Percentiles rank a stretch among this genome's conserved stretches.
Conservation (phyloP, 306 rosid species). For the Quillaja saponaria region DNA sequence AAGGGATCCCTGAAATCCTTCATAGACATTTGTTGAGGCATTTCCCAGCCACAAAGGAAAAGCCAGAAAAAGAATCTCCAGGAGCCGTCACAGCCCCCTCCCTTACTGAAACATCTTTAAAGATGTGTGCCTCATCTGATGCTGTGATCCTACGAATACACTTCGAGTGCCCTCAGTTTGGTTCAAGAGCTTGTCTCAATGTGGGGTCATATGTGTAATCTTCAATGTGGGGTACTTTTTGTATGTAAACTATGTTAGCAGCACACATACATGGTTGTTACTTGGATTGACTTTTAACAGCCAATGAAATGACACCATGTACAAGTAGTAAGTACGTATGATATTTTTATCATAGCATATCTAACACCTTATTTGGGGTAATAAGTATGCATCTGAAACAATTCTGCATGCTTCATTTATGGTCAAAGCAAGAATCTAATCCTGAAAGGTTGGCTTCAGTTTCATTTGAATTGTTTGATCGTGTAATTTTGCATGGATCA, state of each 20-base stretch:
- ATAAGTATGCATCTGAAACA: background rate
- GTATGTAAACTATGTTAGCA: background rate
- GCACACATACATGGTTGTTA: background rate
- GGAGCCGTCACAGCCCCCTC: too few species aligned
- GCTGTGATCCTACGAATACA: too few species aligned
- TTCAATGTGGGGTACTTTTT: background rate
- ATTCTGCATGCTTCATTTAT: background rate
- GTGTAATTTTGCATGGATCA: background rate
- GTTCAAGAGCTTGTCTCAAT: too few species aligned
- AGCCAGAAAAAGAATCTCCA: too few species aligned
- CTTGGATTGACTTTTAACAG: background rate
- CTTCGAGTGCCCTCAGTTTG: too few species aligned
- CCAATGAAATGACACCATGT: background rate
- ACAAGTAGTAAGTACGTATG: too few species aligned
- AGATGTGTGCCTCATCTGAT: too few species aligned
- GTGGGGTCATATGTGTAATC: background rate
- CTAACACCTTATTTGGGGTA: background rate
- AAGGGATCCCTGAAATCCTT: too few species aligned
- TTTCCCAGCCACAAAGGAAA: too few species aligned
- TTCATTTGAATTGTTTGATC: background rate
- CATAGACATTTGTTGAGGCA: too few species aligned
- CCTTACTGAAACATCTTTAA: too few species aligned
- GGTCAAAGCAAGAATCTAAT: constrained; percentile 6
- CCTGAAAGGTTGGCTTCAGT: too few species aligned
- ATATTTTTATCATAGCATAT: background rate